These are phyloP conservation scores for Talaromyces atroroseus DNA, from an alignment of 2,329 filamentous ascomycete species.

Conservation along the genomic window DNA sequence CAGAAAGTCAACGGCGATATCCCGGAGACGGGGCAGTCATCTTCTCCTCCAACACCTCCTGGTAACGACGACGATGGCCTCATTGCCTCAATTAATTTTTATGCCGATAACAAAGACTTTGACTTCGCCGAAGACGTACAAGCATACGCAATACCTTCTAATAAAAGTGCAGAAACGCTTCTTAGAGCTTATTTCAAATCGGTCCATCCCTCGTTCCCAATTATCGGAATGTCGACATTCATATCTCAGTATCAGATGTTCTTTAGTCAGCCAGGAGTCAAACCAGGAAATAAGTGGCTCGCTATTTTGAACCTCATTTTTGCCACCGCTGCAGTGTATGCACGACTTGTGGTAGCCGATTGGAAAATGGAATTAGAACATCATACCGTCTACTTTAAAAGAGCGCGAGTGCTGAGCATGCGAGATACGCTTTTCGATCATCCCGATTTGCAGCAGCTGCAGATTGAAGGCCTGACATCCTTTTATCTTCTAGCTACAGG, in stretches of 20 bases:
- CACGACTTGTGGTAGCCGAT: conserved; percentile 31
- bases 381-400: conserved; percentile 38
- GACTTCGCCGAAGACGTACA: conserved; percentile 30
- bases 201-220: conserved; percentile 42
- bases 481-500: conserved; percentile 38
- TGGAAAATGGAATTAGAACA: conserved; percentile 34
- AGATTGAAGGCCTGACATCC: conserved; percentile 38
- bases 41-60: conserved; percentile 23
- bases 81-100: conserved; percentile 32
- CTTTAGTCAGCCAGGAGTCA: conserved; percentile 28
- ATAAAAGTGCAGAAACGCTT: conserved; percentile 33
- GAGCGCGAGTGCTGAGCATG: conserved; percentile 35
- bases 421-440: conserved; percentile 36
- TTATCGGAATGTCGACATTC: conserved; percentile 38
- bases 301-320: conserved; percentile 43
- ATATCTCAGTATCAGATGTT: conserved; percentile 38
- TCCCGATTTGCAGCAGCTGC: conserved; percentile 40
- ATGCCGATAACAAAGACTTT: conserved; percentile 38
- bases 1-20: conserved; percentile 27
- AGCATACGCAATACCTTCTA: conserved; percentile 32
- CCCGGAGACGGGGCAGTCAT: conserved; percentile 23
- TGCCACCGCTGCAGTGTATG: conserved; percentile 38
- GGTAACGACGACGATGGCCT: conserved; percentile 20
- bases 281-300: conserved; percentile 37
- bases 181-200: conserved; percentile 38